These are phyloP conservation scores for Penicillium sclerotiorum DNA, from an alignment of 2,329 filamentous ascomycete genomes.

Conservation along the genomic window DNA sequence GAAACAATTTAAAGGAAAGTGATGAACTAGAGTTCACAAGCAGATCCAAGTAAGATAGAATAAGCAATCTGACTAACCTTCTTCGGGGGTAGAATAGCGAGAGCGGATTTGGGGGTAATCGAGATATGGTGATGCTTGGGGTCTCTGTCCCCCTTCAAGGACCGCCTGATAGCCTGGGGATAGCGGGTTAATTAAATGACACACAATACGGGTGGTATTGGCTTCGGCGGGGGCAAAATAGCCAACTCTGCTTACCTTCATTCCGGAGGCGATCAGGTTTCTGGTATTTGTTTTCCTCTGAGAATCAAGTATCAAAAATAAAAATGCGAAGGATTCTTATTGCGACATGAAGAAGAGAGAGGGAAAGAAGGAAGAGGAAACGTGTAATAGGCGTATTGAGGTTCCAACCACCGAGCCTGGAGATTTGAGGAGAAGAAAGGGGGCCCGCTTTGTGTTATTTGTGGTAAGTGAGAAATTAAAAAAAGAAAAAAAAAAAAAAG, in stretches of 20 bases:
- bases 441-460: conserved; percentile 7
- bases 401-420: conserved; percentile 20
- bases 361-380: background rate
- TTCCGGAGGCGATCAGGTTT: conserved; percentile 12
- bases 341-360: background rate
- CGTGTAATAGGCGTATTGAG: conserved; percentile 22
- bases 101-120: conserved; percentile 80
- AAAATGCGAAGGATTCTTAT: conserved; percentile 8
- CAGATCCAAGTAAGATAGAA: background rate
- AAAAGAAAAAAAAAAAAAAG: background rate
- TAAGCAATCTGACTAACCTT: conserved; percentile 64
- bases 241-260: conserved; percentile 26
- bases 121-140: conserved; percentile 66
- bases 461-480: background rate
- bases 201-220: conserved; percentile 7
- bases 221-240: background rate
- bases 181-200: conserved; percentile 17
- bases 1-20: background rate
- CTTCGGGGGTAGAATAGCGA: conserved; percentile 88
- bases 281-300: no score
- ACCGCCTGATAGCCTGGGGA: conserved; percentile 74
- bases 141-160: conserved; percentile 86
- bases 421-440: background rate
- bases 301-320: no score
- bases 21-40: background rate